Evolutionary conservation across 1,284 basidiomycete genomes (phyloP), one percentile per base, ranked within the genome.

Genomic region (Cutaneotrichosporon dermatis): DNA sequence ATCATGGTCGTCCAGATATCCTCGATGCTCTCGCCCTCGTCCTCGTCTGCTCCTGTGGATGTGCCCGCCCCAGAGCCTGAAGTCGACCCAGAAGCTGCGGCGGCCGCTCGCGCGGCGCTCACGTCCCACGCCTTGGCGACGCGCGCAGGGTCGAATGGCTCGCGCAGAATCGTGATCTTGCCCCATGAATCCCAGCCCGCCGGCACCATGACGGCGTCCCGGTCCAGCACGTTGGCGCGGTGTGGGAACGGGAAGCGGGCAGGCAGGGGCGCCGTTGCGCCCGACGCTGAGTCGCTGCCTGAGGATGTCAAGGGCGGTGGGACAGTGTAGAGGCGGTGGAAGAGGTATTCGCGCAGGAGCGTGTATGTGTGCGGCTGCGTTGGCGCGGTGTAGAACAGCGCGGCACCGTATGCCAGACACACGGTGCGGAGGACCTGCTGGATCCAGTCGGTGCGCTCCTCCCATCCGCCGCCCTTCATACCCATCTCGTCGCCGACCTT

Each of bases 101-200:
- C 25, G 4, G 34, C 36, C 9, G 8, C 15, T 13, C 57, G 55
- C n/a, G 46, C 56, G 51, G 78, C 49, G 52, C 75, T 75, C 7
- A 62, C 79, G 62, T 92, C 89, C 90, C 91, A 97, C 25, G 88
- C 90, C 57, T 88, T 86, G 2, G 86, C 86, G 83, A 91, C 89
- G 50, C 82, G 75, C 54, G 84, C 86, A 1, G 90, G 86, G 62
- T 96, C 92, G 68, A 98, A 99, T 0, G 90, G 88, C 48, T 98
- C 95, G 51, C 92, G 82, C 57, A 98, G 79, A 2, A 97, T 89
- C 3, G 83, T 83, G 64, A 98, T 97, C 81, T 98, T 98, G 3
- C 92, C 93, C 89, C 91, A 97, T 64, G 88, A 90, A 75, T 99
- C 95, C 96, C 95, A 99, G 2, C 95, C 96, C 1, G 89, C 83